A percentile compares a stretch with the other conserved stretches of the same genome.
Conservation (phyloP, 352 stramenopile species). For the Phytophthora sp. region DNA sequence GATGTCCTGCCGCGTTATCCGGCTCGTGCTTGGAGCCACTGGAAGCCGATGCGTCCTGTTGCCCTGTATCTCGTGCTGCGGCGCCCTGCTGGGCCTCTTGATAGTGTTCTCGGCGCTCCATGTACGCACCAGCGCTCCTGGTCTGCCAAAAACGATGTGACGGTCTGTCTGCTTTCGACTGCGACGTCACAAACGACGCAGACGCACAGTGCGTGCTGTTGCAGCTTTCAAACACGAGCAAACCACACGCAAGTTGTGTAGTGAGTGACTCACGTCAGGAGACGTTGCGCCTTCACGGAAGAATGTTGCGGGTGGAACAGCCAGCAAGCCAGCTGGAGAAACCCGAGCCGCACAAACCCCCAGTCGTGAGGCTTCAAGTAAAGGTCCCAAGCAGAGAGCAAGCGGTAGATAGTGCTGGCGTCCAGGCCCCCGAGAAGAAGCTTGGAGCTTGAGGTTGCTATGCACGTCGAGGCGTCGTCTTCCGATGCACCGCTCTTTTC, state of each 20-base stretch:
- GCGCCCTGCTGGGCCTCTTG: not conserved
- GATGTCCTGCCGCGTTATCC: not conserved
- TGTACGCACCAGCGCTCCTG: conserved; percentile 1
- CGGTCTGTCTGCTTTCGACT: not conserved
- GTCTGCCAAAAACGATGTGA: conserved; percentile 27
- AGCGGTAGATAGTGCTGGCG: too few species aligned
- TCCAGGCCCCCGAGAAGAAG: not conserved
- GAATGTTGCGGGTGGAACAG: conserved; percentile 23
- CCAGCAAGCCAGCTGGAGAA: conserved; percentile 30
- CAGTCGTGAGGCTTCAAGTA: conserved; percentile 16
- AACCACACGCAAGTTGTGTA: conserved; percentile 30
- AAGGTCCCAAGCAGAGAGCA: too few species aligned
- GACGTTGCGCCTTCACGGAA: conserved; percentile 7
- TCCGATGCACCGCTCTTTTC: conserved; percentile 18
- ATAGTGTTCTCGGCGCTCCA: conserved; percentile 19
- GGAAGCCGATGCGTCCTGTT: not conserved
- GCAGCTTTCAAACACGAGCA: conserved; percentile 32
- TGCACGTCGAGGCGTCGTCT: conserved; percentile 35
- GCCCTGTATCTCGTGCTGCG: conserved; percentile 11
- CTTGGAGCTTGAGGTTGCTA: conserved; percentile 21
- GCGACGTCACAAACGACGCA: conserved; percentile 24
- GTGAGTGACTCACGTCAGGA: conserved; percentile 31
- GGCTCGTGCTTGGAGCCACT: conserved; percentile 18
- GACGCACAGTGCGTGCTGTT: conserved; percentile 12
- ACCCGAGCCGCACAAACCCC: conserved; percentile 14